Percentiles rank a stretch among this genome's conserved stretches.
Evolutionary conservation across 2,329 filamentous ascomycete species (phyloP).

Genomic region (Colletotrichum filicis): DNA sequence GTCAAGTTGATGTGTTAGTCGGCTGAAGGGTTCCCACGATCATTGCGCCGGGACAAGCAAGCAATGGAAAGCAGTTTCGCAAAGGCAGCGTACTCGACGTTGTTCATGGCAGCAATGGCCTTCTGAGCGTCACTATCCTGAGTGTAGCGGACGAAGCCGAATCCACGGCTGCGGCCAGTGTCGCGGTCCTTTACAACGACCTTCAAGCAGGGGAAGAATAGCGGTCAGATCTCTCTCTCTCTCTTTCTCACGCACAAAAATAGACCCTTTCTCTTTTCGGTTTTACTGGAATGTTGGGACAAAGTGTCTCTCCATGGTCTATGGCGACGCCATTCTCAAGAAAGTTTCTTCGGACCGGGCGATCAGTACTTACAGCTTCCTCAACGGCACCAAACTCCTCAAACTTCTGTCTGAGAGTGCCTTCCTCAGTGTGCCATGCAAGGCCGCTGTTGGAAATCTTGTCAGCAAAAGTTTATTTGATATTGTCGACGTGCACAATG

Average conservation of each 20-base stretch:
- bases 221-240: conserved; percentile 36
- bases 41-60: conserved; percentile 38
- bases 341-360: conserved; percentile 33
- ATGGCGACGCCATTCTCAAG: conserved; percentile 11
- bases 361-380: conserved; percentile 82
- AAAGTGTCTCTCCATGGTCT: conserved; percentile 15
- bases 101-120: conserved; percentile 85
- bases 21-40: not conserved
- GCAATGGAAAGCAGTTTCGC: conserved; percentile 32
- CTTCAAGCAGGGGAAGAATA: conserved; percentile 56
- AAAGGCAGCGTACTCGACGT: conserved; percentile 77
- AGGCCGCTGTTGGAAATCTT: conserved; percentile 74
- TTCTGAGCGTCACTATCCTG: conserved; percentile 80
- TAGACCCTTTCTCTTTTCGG: not conserved
- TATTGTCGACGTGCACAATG: conserved; percentile 4
- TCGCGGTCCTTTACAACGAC: conserved; percentile 98
- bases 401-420: conserved; percentile 88
- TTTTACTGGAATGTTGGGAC: conserved; percentile 4
- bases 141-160: conserved; percentile 93
- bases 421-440: conserved; percentile 97
- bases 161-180: conserved; percentile 95
- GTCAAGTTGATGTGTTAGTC: conserved; percentile 27
- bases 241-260: not conserved
- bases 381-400: conserved; percentile 91
- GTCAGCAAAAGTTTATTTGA: conserved; percentile 28